Percentiles rank a stretch among this genome's conserved stretches.
Evolutionary conservation across 2,329 filamentous ascomycete genomes (phyloP).

Genomic region (Bipolaris victoriae): DNA sequence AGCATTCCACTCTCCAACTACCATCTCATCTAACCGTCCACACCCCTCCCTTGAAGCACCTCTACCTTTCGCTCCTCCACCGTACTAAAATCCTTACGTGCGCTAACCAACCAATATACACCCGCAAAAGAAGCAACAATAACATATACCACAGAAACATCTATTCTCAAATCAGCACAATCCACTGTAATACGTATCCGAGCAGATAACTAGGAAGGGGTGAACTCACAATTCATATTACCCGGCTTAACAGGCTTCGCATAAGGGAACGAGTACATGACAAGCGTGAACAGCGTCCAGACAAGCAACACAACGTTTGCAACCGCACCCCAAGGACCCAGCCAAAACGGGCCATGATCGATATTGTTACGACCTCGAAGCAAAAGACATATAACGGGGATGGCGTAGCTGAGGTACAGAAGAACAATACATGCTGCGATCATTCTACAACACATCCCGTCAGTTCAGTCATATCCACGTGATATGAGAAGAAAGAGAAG

Average conservation of each 20-base stretch:
- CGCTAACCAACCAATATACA: constrained; percentile 39
- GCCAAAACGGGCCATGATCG: constrained; percentile 55
- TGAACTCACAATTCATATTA: constrained; percentile 41
- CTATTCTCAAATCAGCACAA: background rate
- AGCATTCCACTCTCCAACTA: too few relatives aligned
- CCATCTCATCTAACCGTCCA: too few relatives aligned
- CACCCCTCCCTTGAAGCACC: constrained; percentile 6
- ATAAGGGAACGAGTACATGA: constrained; percentile 54
- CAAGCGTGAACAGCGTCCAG: constrained; percentile 58
- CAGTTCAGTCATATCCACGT: background rate
- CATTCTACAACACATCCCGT: constrained; percentile 36
- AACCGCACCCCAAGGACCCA: constrained; percentile 52
- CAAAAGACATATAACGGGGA: constrained; percentile 56
- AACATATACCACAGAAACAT: constrained; percentile 27
- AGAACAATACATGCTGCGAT: constrained; percentile 53
- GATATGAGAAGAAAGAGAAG: too few relatives aligned
- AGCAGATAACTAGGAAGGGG: too few relatives aligned
- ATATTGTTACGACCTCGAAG: constrained; percentile 54
- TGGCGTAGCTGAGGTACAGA: constrained; percentile 48
- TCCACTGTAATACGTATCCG: constrained; percentile 15
- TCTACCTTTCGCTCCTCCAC: constrained; percentile 36
- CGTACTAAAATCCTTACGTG: constrained; percentile 40
- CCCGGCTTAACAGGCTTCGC: constrained; percentile 35
- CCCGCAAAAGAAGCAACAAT: constrained; percentile 37
- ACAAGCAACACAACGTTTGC: constrained; percentile 53